Percentiles rank a stretch among this genome's conserved stretches.
Conservation (phyloP, 75 land plant species). For the Pinus tabuliformis region DNA sequence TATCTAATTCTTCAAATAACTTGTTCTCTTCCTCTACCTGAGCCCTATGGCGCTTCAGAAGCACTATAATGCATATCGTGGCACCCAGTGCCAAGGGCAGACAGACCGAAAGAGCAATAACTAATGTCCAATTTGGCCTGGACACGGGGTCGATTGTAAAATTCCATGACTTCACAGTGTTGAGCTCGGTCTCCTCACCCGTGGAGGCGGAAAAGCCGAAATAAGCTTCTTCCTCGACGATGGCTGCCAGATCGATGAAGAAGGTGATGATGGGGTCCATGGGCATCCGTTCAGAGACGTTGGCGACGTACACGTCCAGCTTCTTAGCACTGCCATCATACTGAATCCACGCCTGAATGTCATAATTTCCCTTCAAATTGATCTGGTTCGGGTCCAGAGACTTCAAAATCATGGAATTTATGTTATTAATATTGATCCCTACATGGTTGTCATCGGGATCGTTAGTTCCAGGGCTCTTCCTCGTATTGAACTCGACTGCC, state of each 20-base stretch:
- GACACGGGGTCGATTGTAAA: not conserved
- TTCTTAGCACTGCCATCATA: conserved; percentile 16
- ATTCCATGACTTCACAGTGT: conserved; percentile 15
- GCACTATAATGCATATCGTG: not conserved
- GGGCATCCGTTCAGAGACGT: not conserved
- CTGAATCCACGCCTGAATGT: conserved; percentile 34
- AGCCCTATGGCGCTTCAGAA: too few species aligned
- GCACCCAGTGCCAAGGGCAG: not conserved
- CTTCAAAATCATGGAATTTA: conserved; percentile 14
- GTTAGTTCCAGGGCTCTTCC: not conserved
- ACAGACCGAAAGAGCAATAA: not conserved
- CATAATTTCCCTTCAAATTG: not conserved
- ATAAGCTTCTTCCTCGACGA: conserved; percentile 29
- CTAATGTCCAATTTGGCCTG: too few species aligned
- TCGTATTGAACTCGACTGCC: conserved; percentile 15
- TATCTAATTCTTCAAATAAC: not conserved
- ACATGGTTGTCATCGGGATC: conserved; percentile 59
- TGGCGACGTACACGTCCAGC: conserved; percentile 11
- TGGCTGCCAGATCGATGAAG: conserved; percentile 21
- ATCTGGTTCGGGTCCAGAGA: conserved; percentile 10
- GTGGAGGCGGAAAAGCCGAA: conserved; percentile 69
- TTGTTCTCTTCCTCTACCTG: not conserved
- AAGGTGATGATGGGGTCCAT: not conserved
- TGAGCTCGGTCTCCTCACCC: conserved; percentile 29
- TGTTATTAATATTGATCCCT: conserved; percentile 58